Conservation (phyloP, 2,329 filamentous ascomycete species). For the Talaromyces amestolkiae region DNA sequence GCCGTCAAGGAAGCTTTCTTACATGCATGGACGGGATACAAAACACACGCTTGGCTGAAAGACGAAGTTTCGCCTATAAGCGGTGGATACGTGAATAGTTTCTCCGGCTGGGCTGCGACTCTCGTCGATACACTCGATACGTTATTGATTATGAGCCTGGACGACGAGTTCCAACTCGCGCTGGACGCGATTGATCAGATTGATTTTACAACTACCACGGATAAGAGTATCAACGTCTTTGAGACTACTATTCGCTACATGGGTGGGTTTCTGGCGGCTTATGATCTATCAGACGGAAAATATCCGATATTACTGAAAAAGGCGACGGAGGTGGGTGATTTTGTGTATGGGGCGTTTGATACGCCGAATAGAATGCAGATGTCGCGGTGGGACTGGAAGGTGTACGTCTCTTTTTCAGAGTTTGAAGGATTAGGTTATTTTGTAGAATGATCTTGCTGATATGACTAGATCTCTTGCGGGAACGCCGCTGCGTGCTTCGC, state of each 20-base stretch:
- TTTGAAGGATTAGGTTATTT: neutral
- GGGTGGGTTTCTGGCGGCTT: constrained; percentile 79
- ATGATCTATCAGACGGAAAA: constrained; percentile 74
- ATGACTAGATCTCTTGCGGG: constrained; percentile 2
- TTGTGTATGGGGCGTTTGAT: constrained; percentile 80
- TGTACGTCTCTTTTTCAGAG: constrained; percentile 36
- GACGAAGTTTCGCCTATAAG: constrained; percentile 80
- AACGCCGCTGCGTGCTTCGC: constrained; percentile 32
- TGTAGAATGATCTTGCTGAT: neutral
- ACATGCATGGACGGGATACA: constrained; percentile 81
- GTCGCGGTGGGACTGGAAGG: constrained; percentile 75
- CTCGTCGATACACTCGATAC: constrained; percentile 80
- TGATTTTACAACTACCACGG: constrained; percentile 73
- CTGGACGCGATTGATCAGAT: constrained; percentile 67
- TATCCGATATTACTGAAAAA: constrained; percentile 72
- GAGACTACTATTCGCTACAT: constrained; percentile 91
- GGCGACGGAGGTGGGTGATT: constrained; percentile 75
- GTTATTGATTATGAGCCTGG: constrained; percentile 78
- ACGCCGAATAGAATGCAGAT: constrained; percentile 92
- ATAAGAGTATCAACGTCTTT: constrained; percentile 75
- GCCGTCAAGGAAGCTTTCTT: constrained; percentile 72
- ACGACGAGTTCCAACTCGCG: constrained; percentile 75
- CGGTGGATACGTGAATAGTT: constrained; percentile 70
- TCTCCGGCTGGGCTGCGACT: constrained; percentile 88
- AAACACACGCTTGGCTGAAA: constrained; percentile 73